Base-by-base conservation (phyloP, 768 basidiomycete genomes). In the Pulveroboletus sp. region DNA sequence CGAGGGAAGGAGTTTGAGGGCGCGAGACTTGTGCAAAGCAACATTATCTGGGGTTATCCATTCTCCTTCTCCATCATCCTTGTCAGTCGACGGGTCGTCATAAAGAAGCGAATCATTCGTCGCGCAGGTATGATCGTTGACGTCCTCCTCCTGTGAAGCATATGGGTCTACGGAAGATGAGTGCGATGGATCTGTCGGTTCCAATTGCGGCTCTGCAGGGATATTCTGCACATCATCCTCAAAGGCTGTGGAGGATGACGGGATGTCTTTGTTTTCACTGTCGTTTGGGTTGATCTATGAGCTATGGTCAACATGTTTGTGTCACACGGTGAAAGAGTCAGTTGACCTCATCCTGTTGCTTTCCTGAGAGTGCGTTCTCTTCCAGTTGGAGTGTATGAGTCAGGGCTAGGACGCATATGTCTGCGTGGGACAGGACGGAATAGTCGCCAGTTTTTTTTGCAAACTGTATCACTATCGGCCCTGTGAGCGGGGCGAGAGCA, bases 371-470 rank as follows among this genome's bases (percentile, higher is more conserved):
- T 16, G 41, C 50, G 50, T 75, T 74, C 31, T 73, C 77, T 63
- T 76, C 75, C 47, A 81, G 73, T 58, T 91, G 81, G 47, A 95
- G 71, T 20, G 83, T 77, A 63, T 89, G 84, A 6, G 93, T 92
- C 58, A 99, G 73, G 1, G 96, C 95, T 43, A 98, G 70, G 31
- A 98, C 83, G 59, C 87, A 85, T 35, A 99, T 67, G 82, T 99
- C 96, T 13, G 93, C 78, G 67, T 86, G 81, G 13, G 93, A 96
- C 32, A 99, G 76, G 40, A 93, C 94, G 36, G 89, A 74, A 64
- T 93, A 94, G 69, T 99, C 96, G 64, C 96, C 96, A 0, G 95
- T 95, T 75, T 90, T 90, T 75, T 93, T 95, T 4, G 96, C 91
- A 69, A 83, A 85, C 53, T 86, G 85, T 47, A 88, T 89, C 5